phyloP scores from a whole-genome alignment of 2,329 filamentous ascomycete species.

The Phyllosticta citribraziliensis region DNA sequence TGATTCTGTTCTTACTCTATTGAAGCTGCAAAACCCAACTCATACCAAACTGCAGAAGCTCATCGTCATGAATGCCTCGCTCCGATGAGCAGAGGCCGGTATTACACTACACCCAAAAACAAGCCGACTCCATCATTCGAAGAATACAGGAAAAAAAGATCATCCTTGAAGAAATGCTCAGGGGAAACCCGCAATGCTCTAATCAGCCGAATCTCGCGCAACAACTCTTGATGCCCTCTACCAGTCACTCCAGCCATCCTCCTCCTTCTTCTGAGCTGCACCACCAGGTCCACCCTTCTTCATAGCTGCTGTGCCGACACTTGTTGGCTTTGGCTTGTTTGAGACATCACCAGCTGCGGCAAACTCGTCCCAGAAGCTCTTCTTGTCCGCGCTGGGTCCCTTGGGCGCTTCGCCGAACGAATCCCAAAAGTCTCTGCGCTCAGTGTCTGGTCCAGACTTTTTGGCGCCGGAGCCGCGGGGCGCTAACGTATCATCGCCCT shows the following conservation, averaged over 20 bases:
- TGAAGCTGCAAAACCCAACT: neutral
- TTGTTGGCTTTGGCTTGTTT: slow-evolving; percentile 34
- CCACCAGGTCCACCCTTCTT: slow-evolving; percentile 35
- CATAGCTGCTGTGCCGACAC: slow-evolving; percentile 56
- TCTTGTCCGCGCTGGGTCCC: slow-evolving; percentile 41
- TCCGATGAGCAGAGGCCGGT: neutral
- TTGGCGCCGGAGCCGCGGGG: slow-evolving; percentile 13
- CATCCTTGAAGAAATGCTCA: neutral
- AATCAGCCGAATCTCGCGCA: neutral
- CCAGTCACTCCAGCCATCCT: slow-evolving; percentile 50
- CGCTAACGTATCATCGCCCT: slow-evolving; percentile 46
- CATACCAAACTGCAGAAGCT: neutral
- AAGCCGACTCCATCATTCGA: neutral
- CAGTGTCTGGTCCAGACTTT: neutral
- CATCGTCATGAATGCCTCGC: neutral
- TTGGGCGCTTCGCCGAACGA: slow-evolving; percentile 63
- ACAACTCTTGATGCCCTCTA: slow-evolving; percentile 15
- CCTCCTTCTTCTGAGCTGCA: slow-evolving; percentile 36
- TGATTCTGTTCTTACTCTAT: neutral
- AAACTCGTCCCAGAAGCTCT: slow-evolving; percentile 43
- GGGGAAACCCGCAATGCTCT: neutral
- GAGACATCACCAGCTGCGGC: slow-evolving; percentile 20
- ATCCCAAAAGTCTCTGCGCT: slow-evolving; percentile 84
- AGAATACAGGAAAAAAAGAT: neutral
- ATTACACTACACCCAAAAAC: neutral